These are phyloP conservation scores for Neofusicoccum cordaticola DNA, from an alignment of 2,329 filamentous ascomycete genomes.

Conservation along the genomic window DNA sequence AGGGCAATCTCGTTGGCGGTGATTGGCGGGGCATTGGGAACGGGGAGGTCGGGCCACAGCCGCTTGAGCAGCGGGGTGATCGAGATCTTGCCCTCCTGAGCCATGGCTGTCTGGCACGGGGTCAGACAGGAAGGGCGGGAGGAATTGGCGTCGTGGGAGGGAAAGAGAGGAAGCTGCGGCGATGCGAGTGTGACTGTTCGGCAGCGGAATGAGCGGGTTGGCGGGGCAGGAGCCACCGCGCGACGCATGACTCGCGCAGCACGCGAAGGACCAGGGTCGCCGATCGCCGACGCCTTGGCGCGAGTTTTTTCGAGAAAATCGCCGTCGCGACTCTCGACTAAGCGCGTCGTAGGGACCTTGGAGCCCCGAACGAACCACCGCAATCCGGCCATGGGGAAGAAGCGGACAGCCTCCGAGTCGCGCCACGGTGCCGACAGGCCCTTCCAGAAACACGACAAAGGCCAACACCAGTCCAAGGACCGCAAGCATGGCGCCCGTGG, in stretches of 20 bases:
- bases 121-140: neutral
- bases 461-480: neutral
- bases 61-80: slow-evolving; percentile 72
- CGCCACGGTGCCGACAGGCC: slow-evolving; percentile 15
- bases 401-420: slow-evolving; percentile 33
- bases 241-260: too few species aligned
- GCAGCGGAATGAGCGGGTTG: neutral
- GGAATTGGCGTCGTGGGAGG: neutral
- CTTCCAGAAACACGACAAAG: slow-evolving; percentile 21
- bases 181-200: neutral
- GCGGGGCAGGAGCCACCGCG: neutral
- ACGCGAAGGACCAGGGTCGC: neutral
- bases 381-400: slow-evolving; percentile 30
- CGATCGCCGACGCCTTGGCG: slow-evolving; percentile 15
- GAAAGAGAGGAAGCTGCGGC: neutral
- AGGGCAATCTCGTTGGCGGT: slow-evolving; percentile 79
- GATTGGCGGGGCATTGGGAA: slow-evolving; percentile 50
- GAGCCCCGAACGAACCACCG: neutral
- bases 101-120: slow-evolving; percentile 20
- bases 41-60: slow-evolving; percentile 59
- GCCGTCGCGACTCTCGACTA: neutral
- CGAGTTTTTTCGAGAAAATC: slow-evolving; percentile 13
- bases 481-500: slow-evolving; percentile 23
- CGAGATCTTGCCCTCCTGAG: slow-evolving; percentile 38
- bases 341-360: neutral